A percentile compares a stretch with the other conserved stretches of the same genome.
Evolutionary conservation across 139 green algal species (phyloP).

Genomic region (Microglena sp.): DNA sequence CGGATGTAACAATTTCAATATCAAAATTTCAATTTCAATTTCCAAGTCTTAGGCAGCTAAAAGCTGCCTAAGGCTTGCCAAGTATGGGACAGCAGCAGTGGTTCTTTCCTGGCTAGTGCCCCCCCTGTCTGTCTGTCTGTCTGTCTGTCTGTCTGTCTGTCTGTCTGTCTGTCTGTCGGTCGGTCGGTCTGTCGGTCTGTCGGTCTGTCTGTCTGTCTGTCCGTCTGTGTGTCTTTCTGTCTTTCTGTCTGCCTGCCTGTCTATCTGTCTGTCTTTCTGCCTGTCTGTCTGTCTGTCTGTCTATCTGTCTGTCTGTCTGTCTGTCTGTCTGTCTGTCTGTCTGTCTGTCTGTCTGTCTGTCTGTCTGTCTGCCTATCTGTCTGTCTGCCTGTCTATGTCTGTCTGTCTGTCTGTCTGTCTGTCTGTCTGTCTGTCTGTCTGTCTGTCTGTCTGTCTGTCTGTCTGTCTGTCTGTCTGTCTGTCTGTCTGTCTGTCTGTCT

Average conservation of each 20-base stretch:
- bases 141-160: conserved; percentile 11
- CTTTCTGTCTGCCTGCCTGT: neutral
- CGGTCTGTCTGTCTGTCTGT: conserved; percentile 1
- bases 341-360: conserved; percentile 10
- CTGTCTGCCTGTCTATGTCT: conserved; percentile 8
- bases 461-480: conserved; percentile 1
- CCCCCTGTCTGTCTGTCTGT: conserved; percentile 6
- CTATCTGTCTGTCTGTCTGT: conserved; percentile 12
- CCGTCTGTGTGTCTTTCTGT: neutral
- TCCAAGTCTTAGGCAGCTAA: neutral
- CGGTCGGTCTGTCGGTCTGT: neutral
- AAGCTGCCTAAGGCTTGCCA: neutral
- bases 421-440: conserved; percentile 1
- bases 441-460: conserved; percentile 1
- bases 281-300: conserved; percentile 8
- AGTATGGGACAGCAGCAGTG: neutral
- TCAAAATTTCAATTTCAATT: neutral
- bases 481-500: conserved; percentile 1
- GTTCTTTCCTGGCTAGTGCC: neutral
- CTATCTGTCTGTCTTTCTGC: neutral
- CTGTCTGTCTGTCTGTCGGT: conserved; percentile 3
- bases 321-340: conserved; percentile 12
- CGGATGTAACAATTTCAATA: neutral
- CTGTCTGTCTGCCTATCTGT: conserved; percentile 4
- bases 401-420: conserved; percentile 1